A percentile compares a stretch with the other conserved stretches of the same genome.
Evolutionary conservation across 2,329 filamentous ascomycete genomes (phyloP).

Genomic region (Colletotrichum acutatum): DNA sequence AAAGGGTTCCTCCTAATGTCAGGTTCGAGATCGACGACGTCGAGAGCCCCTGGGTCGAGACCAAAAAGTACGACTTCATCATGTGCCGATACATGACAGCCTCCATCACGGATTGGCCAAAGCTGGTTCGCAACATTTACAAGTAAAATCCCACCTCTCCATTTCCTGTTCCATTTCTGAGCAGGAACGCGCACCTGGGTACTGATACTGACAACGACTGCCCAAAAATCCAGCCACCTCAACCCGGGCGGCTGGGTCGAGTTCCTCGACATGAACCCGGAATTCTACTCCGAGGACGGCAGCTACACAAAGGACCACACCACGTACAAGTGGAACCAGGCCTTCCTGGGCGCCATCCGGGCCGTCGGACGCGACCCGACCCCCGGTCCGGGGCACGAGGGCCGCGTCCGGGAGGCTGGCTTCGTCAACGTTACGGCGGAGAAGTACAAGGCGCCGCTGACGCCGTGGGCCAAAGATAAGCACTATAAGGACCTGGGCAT

Average conservation of each 20-base stretch:
- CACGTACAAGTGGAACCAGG: slow-evolving; percentile 34
- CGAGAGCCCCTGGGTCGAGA: slow-evolving; percentile 57
- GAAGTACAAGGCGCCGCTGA: slow-evolving; percentile 43
- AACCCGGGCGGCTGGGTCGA: slow-evolving; percentile 48
- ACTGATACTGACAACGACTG: too few species aligned
- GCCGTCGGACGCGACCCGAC: slow-evolving; percentile 43
- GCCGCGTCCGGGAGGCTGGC: slow-evolving; percentile 50
- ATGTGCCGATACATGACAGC: slow-evolving; percentile 34
- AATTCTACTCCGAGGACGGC: slow-evolving; percentile 39
- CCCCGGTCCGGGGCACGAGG: slow-evolving; percentile 40
- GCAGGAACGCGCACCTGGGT: too few species aligned
- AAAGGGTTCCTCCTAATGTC: not conserved
- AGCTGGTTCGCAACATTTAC: not conserved
- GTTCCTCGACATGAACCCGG: slow-evolving; percentile 38
- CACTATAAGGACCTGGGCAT: slow-evolving; percentile 47
- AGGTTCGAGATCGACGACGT: slow-evolving; percentile 49
- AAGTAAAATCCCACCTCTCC: not conserved
- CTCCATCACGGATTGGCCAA: not conserved
- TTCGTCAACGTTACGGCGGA: slow-evolving; percentile 47
- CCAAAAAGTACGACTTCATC: slow-evolving; percentile 46
- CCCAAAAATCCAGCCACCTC: slow-evolving; percentile 40
- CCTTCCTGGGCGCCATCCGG: slow-evolving; percentile 38
- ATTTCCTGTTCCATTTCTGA: not conserved
- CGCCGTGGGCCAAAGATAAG: not conserved
- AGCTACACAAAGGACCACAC: slow-evolving; percentile 27